Evolutionary conservation across 495 filamentous ascomycete species (phyloP), one percentile per base, ranked within the genome.

Genomic region (Immersiella caudata): DNA sequence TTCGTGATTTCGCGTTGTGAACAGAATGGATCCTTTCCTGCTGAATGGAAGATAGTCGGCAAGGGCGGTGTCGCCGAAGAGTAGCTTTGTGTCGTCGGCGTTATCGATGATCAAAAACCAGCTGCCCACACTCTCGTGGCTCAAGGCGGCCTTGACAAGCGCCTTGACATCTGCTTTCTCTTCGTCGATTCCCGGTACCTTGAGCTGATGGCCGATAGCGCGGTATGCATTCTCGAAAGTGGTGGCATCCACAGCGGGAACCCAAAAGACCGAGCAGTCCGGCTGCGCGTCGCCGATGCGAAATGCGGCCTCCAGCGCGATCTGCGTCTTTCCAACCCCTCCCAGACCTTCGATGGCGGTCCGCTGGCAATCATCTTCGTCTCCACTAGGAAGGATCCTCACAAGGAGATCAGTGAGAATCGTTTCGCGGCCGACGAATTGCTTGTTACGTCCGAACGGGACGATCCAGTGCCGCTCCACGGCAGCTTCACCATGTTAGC

Each of bases 31-130:
- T 11, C 82, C 79, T 54, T 74, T 69, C 0, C 26, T 36, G 71
- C 64, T 77, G 62, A 68, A 74, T 59, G 82, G 82, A 8, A 85
- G 67, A 67, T 79, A 78, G 6, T 72, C 25, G 2, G 58, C 11
- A 3, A 73, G 62, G 18, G 21, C 9, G 4, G 22, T 20, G 33
- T 61, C 6, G 54, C 67, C 57, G 58, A 71, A 78, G 64, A 80
- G 73, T 22, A 82, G 40, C 11, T 76, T 69, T 18, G 68, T 56
- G 73, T 86, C 79, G 68, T 87, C 83, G 22, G 79, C 82, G 58
- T 84, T 86, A 69, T 88, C 85, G 56, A 86, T 68, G 50, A 86
- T 74, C 25, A 87, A 63, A n/a, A 87, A 68, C 84, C 83, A 88
- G 2, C 51, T 69, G 5, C 76, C 78, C 40, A 71, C 74, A 0